Conservation (phyloP, 2,329 filamentous ascomycete genomes). For the Aspergillus sp. region DNA sequence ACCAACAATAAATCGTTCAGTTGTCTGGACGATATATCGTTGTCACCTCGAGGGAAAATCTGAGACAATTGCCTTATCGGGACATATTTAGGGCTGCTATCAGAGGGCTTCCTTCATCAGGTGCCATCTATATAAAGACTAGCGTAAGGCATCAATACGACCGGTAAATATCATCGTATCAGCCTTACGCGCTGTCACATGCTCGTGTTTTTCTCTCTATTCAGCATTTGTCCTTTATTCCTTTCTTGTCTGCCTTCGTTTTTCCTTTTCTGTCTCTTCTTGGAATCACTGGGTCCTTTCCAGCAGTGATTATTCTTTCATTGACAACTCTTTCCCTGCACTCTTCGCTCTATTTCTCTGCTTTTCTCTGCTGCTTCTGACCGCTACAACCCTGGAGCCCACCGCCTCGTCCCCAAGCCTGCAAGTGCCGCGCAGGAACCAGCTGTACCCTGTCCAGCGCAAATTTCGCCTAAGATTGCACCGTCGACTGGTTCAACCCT, state of each 20-base stretch:
- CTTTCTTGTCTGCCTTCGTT: neutral
- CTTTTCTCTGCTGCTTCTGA: conserved; percentile 7
- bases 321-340: neutral
- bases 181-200: neutral
- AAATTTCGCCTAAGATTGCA: conserved; percentile 5
- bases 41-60: neutral
- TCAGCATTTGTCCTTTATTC: neutral
- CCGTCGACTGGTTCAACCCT: neutral
- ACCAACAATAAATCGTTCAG: neutral
- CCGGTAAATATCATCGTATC: neutral
- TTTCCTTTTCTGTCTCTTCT: neutral
- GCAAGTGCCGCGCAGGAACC: neutral
- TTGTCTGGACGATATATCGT: neutral
- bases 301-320: neutral
- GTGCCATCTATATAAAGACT: conserved; percentile 1
- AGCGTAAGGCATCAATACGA: neutral
- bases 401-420: neutral
- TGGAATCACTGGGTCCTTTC: neutral
- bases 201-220: neutral
- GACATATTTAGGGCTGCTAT: conserved; percentile 6
- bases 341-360: neutral
- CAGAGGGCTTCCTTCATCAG: conserved; percentile 8
- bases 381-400: conserved; percentile 7
- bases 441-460: conserved; percentile 5
- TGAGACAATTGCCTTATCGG: neutral